Percentiles rank a stretch among this genome's conserved stretches.
phyloP scores from a whole-genome alignment of 805 yeast genomes.

The Candida ortonii region DNA sequence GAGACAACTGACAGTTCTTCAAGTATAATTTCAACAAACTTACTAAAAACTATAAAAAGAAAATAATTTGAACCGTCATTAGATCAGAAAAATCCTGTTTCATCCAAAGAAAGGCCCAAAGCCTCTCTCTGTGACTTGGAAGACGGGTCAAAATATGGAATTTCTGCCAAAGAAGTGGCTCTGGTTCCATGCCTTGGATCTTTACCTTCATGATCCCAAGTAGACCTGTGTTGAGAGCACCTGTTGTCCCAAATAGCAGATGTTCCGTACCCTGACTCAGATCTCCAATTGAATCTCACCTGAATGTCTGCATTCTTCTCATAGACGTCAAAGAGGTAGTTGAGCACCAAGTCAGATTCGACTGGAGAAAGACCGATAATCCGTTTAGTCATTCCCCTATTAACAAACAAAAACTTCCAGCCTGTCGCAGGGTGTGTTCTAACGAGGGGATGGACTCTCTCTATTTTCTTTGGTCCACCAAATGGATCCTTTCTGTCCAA shows the following conservation, averaged over 20 bases:
- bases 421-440: slow-evolving; percentile 68
- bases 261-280: slow-evolving; percentile 36
- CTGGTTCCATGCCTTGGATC: slow-evolving; percentile 50
- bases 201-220: slow-evolving; percentile 38
- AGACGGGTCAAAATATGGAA: slow-evolving; percentile 46
- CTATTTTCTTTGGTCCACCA: slow-evolving; percentile 42
- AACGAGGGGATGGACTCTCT: slow-evolving; percentile 55
- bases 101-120: slow-evolving; percentile 35
- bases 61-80: background rate
- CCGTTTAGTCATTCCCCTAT: slow-evolving; percentile 46
- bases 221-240: slow-evolving; percentile 42
- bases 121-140: slow-evolving; percentile 52
- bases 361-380: slow-evolving; percentile 50
- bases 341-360: slow-evolving; percentile 46
- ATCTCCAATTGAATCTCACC: slow-evolving; percentile 48
- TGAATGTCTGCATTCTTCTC: slow-evolving; percentile 52
- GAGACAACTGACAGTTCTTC: too few relatives aligned
- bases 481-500: slow-evolving; percentile 40
- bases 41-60: too few relatives aligned
- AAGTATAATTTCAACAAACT: too few relatives aligned
- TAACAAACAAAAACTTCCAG: slow-evolving; percentile 53
- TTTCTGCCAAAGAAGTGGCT: slow-evolving; percentile 49
- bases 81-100: slow-evolving; percentile 16
- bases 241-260: slow-evolving; percentile 51
- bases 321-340: slow-evolving; percentile 41